phyloP scores from a whole-genome alignment of 2,329 filamentous ascomycete genomes.

The Venturia carpophila region DNA sequence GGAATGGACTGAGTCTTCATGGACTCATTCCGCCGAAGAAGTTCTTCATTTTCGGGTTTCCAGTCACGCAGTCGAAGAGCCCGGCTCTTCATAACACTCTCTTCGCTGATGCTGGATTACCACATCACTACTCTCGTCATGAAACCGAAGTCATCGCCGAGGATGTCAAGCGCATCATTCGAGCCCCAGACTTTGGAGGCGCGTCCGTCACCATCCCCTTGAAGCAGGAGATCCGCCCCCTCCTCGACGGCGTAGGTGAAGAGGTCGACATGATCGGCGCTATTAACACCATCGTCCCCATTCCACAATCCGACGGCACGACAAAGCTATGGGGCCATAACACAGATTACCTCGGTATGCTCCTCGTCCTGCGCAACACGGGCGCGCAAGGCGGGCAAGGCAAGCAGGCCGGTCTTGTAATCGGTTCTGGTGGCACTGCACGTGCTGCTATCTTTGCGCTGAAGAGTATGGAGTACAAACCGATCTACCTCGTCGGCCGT shows the following conservation, averaged over 20 bases:
- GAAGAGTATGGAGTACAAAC: conserved; percentile 71
- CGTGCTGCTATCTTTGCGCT: conserved; percentile 86
- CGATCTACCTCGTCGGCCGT: conserved; percentile 81
- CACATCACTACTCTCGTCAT: conserved; percentile 67
- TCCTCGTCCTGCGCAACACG: conserved; percentile 62
- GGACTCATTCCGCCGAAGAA: conserved; percentile 67
- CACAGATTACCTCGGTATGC: conserved; percentile 94
- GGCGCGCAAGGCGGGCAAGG: conserved; percentile 47
- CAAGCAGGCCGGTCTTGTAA: conserved; percentile 56
- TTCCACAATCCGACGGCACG: conserved; percentile 28
- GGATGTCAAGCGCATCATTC: conserved; percentile 59
- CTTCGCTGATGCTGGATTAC: conserved; percentile 68
- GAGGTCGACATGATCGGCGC: conserved; percentile 80
- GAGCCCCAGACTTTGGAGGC: conserved; percentile 70
- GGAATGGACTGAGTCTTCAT: conserved; percentile 66
- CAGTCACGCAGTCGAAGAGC: conserved; percentile 73
- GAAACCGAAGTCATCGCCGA: conserved; percentile 61
- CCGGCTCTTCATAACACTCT: conserved; percentile 84
- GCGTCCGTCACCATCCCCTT: conserved; percentile 93
- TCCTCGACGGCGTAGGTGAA: conserved; percentile 71
- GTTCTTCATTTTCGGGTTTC: conserved; percentile 84
- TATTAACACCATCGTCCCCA: conserved; percentile 82
- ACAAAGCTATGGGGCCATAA: conserved; percentile 71
- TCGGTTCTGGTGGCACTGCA: conserved; percentile 87
- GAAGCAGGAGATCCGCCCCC: conserved; percentile 76